A percentile compares a stretch with the other conserved stretches of the same genome.
Evolutionary conservation across 2,329 filamentous ascomycete genomes (phyloP).

Genomic region (Trichoderma citrinoviride): DNA sequence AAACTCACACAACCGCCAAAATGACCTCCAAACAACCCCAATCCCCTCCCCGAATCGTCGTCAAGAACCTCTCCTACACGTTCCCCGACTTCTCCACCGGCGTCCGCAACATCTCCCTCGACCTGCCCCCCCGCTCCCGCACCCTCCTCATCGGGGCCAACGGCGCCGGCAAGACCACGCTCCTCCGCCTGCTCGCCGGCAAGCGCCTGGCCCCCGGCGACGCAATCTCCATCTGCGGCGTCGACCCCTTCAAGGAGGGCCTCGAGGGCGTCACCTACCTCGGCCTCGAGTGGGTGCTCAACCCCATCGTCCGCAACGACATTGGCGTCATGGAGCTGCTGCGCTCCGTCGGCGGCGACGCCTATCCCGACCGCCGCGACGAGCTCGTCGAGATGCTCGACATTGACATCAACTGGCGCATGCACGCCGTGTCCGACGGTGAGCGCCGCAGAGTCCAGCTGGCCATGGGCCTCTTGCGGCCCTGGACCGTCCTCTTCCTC

Average conservation of each 20-base stretch:
- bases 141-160: slow-evolving; percentile 95
- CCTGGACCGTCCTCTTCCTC: slow-evolving; percentile 86
- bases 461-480: slow-evolving; percentile 89
- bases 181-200: slow-evolving; percentile 88
- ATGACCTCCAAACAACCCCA: background rate
- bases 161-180: slow-evolving; percentile 94
- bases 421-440: slow-evolving; percentile 93
- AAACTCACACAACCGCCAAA: background rate
- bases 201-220: slow-evolving; percentile 83
- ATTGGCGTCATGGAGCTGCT: slow-evolving; percentile 88
- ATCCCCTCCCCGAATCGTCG: slow-evolving; percentile 61
- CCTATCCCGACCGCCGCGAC: slow-evolving; percentile 77
- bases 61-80: slow-evolving; percentile 76
- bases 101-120: slow-evolving; percentile 68
- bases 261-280: slow-evolving; percentile 96
- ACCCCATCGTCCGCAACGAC: slow-evolving; percentile 92
- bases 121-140: slow-evolving; percentile 77
- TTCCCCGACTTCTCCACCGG: slow-evolving; percentile 86
- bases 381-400: slow-evolving; percentile 86
- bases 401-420: slow-evolving; percentile 87
- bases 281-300: slow-evolving; percentile 96
- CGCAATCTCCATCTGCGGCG: slow-evolving; percentile 73
- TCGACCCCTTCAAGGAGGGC: slow-evolving; percentile 87
- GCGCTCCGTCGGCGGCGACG: slow-evolving; percentile 78
- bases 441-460: slow-evolving; percentile 90